Percentiles rank a stretch among this genome's conserved stretches.
phyloP scores from a whole-genome alignment of 2,329 filamentous ascomycete genomes.

The Sarocladium oryzae region DNA sequence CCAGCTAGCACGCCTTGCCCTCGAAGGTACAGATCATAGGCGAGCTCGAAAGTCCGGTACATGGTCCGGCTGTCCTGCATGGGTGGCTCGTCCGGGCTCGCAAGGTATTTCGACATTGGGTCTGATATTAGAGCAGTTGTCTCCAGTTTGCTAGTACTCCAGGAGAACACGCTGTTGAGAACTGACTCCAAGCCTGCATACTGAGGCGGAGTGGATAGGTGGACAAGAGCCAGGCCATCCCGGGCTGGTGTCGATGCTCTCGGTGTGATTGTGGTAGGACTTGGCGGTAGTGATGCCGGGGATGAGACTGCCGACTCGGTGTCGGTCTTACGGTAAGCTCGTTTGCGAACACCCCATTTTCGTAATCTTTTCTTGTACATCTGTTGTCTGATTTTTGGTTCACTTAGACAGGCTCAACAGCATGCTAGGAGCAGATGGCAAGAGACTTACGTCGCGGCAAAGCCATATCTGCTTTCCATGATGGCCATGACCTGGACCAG shows the following conservation, averaged over 20 bases:
- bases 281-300: constrained; percentile 9
- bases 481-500: constrained; percentile 30
- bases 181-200: constrained; percentile 25
- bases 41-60: constrained; percentile 32
- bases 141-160: constrained; percentile 29
- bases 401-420: neutral
- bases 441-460: constrained; percentile 29
- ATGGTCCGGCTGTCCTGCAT: constrained; percentile 33
- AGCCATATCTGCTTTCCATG: constrained; percentile 26
- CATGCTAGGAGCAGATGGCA: neutral
- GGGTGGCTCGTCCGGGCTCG: constrained; percentile 26
- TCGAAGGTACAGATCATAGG: constrained; percentile 30
- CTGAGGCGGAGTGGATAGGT: constrained; percentile 18
- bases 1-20: constrained; percentile 29
- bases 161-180: constrained; percentile 27
- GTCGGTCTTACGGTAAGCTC: constrained; percentile 25
- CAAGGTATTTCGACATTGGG: constrained; percentile 30
- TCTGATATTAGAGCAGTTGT: constrained; percentile 19
- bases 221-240: constrained; percentile 15
- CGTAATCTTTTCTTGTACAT: constrained; percentile 34
- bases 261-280: neutral
- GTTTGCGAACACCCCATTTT: constrained; percentile 32
- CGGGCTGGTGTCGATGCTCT: neutral
- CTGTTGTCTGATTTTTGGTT: constrained; percentile 23
- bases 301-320: constrained; percentile 16